These are phyloP conservation scores for Proliferodiscus dingleyae DNA, from an alignment of 2,329 filamentous ascomycete genomes.

Conservation along the genomic window DNA sequence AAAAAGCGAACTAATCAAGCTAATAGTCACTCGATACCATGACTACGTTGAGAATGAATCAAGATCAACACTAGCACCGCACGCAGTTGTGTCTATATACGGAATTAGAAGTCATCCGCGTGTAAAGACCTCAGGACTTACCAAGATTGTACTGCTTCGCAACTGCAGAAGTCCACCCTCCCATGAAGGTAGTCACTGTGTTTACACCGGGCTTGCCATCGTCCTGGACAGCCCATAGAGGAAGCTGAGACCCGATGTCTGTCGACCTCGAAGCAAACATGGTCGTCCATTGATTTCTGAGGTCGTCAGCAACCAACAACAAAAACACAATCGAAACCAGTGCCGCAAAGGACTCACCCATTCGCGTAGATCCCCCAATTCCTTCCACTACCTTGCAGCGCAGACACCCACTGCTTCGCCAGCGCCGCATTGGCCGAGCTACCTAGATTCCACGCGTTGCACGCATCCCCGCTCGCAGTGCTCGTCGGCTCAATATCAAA, in stretches of 20 bases:
- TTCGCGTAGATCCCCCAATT: conserved; percentile 27
- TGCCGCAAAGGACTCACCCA: conserved; percentile 21
- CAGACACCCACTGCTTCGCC: conserved; percentile 22
- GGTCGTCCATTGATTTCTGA: conserved; percentile 24
- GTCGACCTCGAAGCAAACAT: conserved; percentile 22
- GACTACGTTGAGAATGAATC: conserved; percentile 8
- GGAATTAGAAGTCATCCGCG: neutral
- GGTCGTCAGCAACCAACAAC: neutral
- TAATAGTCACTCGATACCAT: neutral
- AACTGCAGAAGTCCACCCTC: conserved; percentile 21
- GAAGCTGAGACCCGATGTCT: conserved; percentile 23
- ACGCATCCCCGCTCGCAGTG: conserved; percentile 3
- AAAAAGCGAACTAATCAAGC: too few relatives aligned
- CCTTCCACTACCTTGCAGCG: conserved; percentile 13
- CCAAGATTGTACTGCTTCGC: conserved; percentile 25
- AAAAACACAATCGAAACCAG: too few relatives aligned
- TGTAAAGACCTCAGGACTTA: conserved; percentile 1
- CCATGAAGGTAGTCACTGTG: conserved; percentile 24
- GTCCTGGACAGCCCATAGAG: conserved; percentile 25
- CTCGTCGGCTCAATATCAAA: conserved; percentile 23
- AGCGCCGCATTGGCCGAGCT: conserved; percentile 18
- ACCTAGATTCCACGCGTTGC: conserved; percentile 24
- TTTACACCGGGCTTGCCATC: conserved; percentile 18
- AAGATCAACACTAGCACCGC: conserved; percentile 22
- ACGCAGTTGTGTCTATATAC: neutral